These are phyloP conservation scores for Phytophthora ohioensis DNA, from an alignment of 352 stramenopile genomes.

Conservation along the genomic window DNA sequence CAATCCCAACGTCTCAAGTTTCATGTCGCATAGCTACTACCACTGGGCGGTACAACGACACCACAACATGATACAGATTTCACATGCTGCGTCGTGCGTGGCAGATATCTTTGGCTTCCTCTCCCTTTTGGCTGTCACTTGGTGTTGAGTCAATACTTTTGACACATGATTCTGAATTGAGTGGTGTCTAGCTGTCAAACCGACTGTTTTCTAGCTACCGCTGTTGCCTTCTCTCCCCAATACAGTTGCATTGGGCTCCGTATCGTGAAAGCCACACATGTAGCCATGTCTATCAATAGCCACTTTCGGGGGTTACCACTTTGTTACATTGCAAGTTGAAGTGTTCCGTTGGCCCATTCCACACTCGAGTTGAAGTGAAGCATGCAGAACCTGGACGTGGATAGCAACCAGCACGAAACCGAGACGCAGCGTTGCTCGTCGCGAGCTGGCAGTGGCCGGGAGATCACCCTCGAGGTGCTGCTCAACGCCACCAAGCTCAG, in stretches of 20 bases:
- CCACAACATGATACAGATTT: conserved; percentile 6
- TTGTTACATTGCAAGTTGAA: conserved; percentile 25
- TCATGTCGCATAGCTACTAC: conserved; percentile 24
- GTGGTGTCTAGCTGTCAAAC: not conserved
- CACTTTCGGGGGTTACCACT: not conserved
- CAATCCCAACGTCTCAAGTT: not conserved
- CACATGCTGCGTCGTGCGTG: not conserved
- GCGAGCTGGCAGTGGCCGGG: conserved; percentile 27
- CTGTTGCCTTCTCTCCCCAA: conserved; percentile 7
- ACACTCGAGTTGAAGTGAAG: conserved; percentile 24
- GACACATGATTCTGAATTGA: not conserved
- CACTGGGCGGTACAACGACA: conserved; percentile 10
- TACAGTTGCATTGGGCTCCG: not conserved
- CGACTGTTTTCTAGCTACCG: too few species aligned
- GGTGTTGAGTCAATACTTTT: not conserved
- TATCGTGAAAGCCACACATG: conserved; percentile 10
- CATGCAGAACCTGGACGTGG: conserved; percentile 21
- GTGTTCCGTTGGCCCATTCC: conserved; percentile 14
- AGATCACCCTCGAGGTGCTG: conserved; percentile 70
- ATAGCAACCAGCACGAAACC: conserved; percentile 26
- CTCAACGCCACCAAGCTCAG: conserved; percentile 73
- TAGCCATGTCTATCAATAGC: conserved; percentile 19
- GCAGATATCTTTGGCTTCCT: conserved; percentile 1
- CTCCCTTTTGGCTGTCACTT: not conserved
- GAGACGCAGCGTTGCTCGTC: conserved; percentile 5